These are phyloP conservation scores for Austroboletus novae-zelandiae DNA, from an alignment of 1,284 basidiomycete genomes.

Conservation along the genomic window DNA sequence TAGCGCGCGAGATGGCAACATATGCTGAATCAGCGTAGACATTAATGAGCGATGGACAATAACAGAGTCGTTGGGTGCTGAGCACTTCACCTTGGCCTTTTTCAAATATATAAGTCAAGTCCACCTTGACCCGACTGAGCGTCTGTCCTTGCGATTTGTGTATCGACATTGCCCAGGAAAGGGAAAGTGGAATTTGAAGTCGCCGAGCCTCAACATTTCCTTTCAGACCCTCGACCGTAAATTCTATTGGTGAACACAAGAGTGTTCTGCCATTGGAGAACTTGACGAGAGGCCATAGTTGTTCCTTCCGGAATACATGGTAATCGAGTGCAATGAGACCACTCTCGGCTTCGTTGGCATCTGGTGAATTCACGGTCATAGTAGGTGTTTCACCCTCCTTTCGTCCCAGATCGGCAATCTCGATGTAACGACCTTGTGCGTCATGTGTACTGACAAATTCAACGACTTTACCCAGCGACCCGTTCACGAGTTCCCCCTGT, in stretches of 20 bases:
- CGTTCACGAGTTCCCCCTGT: constrained; percentile 75
- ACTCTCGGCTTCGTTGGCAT: constrained; percentile 7
- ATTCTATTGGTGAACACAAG: constrained; percentile 51
- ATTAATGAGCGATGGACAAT: not conserved
- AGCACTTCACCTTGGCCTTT: constrained; percentile 64
- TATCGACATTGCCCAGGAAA: constrained; percentile 81
- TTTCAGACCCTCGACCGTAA: constrained; percentile 50
- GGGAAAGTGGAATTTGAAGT: constrained; percentile 67
- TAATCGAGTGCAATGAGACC: constrained; percentile 24
- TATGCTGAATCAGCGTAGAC: constrained; percentile 61
- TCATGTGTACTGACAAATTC: constrained; percentile 55
- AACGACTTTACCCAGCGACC: constrained; percentile 79
- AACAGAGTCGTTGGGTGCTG: not conserved
- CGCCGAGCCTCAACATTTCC: constrained; percentile 52
- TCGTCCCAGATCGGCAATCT: constrained; percentile 32
- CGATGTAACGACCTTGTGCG: constrained; percentile 40
- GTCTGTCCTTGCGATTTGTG: constrained; percentile 90
- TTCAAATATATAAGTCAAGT: constrained; percentile 72
- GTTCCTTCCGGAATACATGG: constrained; percentile 25
- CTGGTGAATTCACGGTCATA: constrained; percentile 3
- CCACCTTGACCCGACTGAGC: constrained; percentile 70
- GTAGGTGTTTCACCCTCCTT: constrained; percentile 7
- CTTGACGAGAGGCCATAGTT: constrained; percentile 53
- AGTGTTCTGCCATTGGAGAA: constrained; percentile 45
- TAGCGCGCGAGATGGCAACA: constrained; percentile 91